A percentile compares a stretch with the other conserved stretches of the same genome.
phyloP scores from a whole-genome alignment of 495 filamentous ascomycete genomes.

The Cudoniella acicularis region DNA sequence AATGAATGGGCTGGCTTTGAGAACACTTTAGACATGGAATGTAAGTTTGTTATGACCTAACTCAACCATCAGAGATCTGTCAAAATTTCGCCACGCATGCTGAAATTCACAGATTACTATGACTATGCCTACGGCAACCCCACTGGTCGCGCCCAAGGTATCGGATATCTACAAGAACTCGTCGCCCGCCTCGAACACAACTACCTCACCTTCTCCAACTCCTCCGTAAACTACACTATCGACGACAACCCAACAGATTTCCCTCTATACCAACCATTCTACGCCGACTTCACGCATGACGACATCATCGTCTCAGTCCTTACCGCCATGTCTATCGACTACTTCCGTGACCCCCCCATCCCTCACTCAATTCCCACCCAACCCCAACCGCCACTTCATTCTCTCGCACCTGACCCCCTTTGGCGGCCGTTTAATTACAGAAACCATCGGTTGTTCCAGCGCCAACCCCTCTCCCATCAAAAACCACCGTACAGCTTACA shows the following conservation, averaged over 20 bases:
- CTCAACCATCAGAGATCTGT: neutral
- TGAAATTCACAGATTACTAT: constrained; percentile 39
- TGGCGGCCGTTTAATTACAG: constrained; percentile 35
- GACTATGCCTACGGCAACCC: constrained; percentile 37
- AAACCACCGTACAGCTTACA: constrained; percentile 28
- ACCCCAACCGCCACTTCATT: constrained; percentile 32
- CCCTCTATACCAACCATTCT: constrained; percentile 41
- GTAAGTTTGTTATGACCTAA: constrained; percentile 13
- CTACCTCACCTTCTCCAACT: constrained; percentile 33
- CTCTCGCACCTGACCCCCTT: constrained; percentile 37
- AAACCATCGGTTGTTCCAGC: constrained; percentile 35
- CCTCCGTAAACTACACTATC: constrained; percentile 39
- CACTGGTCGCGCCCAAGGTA: constrained; percentile 37
- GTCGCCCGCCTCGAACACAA: constrained; percentile 32
- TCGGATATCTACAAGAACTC: constrained; percentile 40
- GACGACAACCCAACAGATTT: constrained; percentile 36
- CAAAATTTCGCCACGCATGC: no score
- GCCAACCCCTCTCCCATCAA: constrained; percentile 25
- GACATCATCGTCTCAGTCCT: constrained; percentile 44
- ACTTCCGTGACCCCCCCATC: constrained; percentile 32
- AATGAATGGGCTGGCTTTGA: constrained; percentile 40
- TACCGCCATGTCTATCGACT: constrained; percentile 40
- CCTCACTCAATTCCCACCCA: constrained; percentile 31
- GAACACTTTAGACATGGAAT: constrained; percentile 31
- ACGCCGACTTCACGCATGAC: constrained; percentile 47